A percentile compares a stretch with the other conserved stretches of the same genome.
Conservation (phyloP, 371 early-diverging fungal genomes). For the Rhizopus delemar region DNA sequence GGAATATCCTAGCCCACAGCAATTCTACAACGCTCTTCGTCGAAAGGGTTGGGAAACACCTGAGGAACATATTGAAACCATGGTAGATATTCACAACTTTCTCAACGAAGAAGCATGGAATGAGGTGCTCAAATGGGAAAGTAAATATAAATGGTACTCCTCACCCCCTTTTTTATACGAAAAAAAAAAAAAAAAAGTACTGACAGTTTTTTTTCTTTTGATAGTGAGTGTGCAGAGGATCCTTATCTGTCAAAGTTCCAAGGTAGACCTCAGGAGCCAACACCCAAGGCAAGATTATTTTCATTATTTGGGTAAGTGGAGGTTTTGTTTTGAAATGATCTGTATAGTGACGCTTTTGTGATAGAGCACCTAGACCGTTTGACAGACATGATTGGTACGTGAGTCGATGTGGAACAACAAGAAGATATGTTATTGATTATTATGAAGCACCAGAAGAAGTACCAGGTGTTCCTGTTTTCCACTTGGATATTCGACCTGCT, state of each 20-base stretch:
- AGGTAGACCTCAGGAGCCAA: conserved; percentile 77
- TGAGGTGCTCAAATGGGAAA: conserved; percentile 93
- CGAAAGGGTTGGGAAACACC: conserved; percentile 93
- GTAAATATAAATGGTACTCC: conserved; percentile 67
- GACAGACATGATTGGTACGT: conserved; percentile 84
- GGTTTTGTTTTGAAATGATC: not conserved
- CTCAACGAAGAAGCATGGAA: conserved; percentile 95
- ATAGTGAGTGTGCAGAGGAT: conserved; percentile 58
- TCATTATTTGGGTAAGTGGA: conserved; percentile 55
- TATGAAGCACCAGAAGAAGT: conserved; percentile 69
- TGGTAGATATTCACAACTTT: conserved; percentile 97
- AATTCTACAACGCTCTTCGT: conserved; percentile 94
- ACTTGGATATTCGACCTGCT: conserved; percentile 82
- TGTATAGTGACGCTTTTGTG: not conserved
- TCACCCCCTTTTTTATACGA: not conserved
- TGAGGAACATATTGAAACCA: conserved; percentile 85
- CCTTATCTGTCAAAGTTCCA: conserved; percentile 77
- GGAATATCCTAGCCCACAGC: conserved; percentile 96
- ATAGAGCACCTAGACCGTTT: conserved; percentile 69
- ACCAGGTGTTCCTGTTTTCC: conserved; percentile 73
- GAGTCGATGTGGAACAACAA: conserved; percentile 70
- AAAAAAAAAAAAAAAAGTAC: not conserved
- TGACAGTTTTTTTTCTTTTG: not conserved
- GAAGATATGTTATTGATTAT: conserved; percentile 80
- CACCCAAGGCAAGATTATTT: conserved; percentile 76